Conservation (phyloP, 208 protist genomes). For the Borovskyia barvae region DNA sequence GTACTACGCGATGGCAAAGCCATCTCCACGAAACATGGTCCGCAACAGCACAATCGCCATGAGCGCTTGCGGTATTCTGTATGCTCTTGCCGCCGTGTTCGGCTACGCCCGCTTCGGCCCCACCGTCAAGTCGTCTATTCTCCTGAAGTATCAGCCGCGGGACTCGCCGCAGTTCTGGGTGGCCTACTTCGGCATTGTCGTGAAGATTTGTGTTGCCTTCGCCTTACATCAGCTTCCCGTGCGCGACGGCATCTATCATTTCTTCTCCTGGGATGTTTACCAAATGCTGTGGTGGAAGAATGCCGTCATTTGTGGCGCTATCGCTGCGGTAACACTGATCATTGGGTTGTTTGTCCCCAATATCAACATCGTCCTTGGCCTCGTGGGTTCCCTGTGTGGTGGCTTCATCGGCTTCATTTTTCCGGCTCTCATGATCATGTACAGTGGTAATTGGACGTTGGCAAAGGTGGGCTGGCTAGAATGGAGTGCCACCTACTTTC, state of each 20-base stretch:
- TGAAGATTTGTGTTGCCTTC: conserved; percentile 78
- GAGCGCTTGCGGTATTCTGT: conserved; percentile 43
- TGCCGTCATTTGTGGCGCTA: conserved; percentile 28
- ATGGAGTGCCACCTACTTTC: conserved; percentile 44
- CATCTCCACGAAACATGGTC: conserved; percentile 39
- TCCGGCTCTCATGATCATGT: conserved; percentile 65
- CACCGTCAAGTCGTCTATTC: conserved; percentile 41
- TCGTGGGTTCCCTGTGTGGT: conserved; percentile 74
- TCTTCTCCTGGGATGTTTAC: conserved; percentile 46
- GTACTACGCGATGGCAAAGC: conserved; percentile 45
- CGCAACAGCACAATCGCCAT: conserved; percentile 33
- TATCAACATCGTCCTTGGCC: conserved; percentile 72
- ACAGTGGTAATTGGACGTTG: conserved; percentile 41
- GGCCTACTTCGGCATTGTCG: conserved; percentile 55
- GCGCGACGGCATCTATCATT: conserved; percentile 61
- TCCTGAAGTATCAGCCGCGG: conserved; percentile 63
- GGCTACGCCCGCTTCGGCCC: conserved; percentile 70
- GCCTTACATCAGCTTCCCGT: conserved; percentile 54
- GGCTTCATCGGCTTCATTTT: conserved; percentile 80
- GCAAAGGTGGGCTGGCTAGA: conserved; percentile 33
- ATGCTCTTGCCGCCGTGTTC: conserved; percentile 71
- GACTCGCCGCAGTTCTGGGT: conserved; percentile 43
- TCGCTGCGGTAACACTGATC: conserved; percentile 34
- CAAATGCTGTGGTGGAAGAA: conserved; percentile 54
- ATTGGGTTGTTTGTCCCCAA: conserved; percentile 70